Base-by-base conservation (phyloP, 2,329 filamentous ascomycete species). In the Karstenula rhodostoma region DNA sequence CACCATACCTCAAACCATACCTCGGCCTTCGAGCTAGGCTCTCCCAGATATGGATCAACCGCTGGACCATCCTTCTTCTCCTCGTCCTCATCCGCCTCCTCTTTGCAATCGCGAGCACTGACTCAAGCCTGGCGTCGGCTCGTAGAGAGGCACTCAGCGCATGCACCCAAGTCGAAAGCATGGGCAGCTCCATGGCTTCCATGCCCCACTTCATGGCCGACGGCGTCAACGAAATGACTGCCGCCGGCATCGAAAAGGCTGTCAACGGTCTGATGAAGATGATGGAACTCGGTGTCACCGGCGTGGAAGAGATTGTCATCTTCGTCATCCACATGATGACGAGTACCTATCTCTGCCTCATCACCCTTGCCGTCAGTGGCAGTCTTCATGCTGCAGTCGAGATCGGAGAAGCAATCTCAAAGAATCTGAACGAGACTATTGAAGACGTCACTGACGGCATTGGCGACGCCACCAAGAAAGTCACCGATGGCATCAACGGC, bases 11-110 rank as follows among this genome's bases (percentile, higher is more conserved):
- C 73, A 97, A 93, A 65, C 94, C 95, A 63, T 98, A 98, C 78
- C 90, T 99, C 65, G 93, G 94, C 71, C 88, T 97, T 74, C 88
- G 89, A 73, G 90, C 94, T 71, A 90, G 94, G 72, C 86, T 98
- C 71, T 98, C 95, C 55, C 95, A 99, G 83, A 86, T 96, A 78
- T 97, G 94, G 93, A 89, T 99, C 82, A 98, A 99, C 83, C 88
- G 92, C 79, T 99, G 95, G 95, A 98, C 95, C 42, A 84, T 98
- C 61, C 85, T 99, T 50, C 84, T 98, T 50, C 78, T 97, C 60
- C 88, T 99, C 56, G 89, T 98, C 58, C 88, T 99, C 55, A 87
- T 90, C 64, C 88, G 94, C 59, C 86, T 94, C 61, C 81, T 99
- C 55, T 83, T 98, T 61, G 88, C 94, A 40, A 86, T 94, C 57